Percentiles rank a stretch among this genome's conserved stretches.
Conservation (phyloP, 2,329 filamentous ascomycete species). For the Cordyceps cicadae region DNA sequence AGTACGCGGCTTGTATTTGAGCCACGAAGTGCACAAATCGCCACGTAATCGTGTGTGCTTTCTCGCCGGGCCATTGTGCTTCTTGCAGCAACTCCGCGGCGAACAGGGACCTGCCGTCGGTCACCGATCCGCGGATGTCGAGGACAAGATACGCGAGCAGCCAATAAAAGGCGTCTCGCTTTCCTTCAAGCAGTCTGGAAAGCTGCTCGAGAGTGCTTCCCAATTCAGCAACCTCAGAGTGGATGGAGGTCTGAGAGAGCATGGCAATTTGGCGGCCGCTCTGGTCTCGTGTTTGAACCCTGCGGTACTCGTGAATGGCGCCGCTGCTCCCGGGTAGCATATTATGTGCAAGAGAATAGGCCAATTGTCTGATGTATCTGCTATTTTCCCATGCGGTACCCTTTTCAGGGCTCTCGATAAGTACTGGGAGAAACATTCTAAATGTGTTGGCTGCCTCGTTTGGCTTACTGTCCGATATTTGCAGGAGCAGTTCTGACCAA, state of each 20-base stretch:
- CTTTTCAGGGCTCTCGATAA: slow-evolving; percentile 49
- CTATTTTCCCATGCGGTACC: slow-evolving; percentile 51
- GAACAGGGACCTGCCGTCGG: slow-evolving; percentile 22
- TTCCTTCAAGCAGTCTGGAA: neutral
- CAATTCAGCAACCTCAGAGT: slow-evolving; percentile 16
- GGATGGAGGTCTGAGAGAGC: slow-evolving; percentile 11
- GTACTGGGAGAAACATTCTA: slow-evolving; percentile 55
- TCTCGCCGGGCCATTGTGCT: slow-evolving; percentile 2
- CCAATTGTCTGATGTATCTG: slow-evolving; percentile 40
- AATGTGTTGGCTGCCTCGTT: slow-evolving; percentile 15
- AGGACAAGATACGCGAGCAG: slow-evolving; percentile 20
- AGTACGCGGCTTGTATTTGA: slow-evolving; percentile 48
- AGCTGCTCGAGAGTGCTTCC: slow-evolving; percentile 14
- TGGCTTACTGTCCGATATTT: slow-evolving; percentile 17
- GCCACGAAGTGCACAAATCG: slow-evolving; percentile 52
- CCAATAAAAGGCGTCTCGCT: slow-evolving; percentile 16
- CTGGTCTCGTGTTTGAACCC: slow-evolving; percentile 24
- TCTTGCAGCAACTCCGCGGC: slow-evolving; percentile 18
- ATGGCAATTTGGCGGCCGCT: slow-evolving; percentile 21
- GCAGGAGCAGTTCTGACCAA: slow-evolving; percentile 30
- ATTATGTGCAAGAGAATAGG: slow-evolving; percentile 41
- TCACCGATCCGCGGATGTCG: slow-evolving; percentile 22
- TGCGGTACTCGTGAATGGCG: slow-evolving; percentile 28
- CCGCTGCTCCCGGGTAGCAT: slow-evolving; percentile 13
- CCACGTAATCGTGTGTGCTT: slow-evolving; percentile 35